Evolutionary conservation across 106 monocot genomes (phyloP).

Genomic region (Phalaenopsis equestris): DNA sequence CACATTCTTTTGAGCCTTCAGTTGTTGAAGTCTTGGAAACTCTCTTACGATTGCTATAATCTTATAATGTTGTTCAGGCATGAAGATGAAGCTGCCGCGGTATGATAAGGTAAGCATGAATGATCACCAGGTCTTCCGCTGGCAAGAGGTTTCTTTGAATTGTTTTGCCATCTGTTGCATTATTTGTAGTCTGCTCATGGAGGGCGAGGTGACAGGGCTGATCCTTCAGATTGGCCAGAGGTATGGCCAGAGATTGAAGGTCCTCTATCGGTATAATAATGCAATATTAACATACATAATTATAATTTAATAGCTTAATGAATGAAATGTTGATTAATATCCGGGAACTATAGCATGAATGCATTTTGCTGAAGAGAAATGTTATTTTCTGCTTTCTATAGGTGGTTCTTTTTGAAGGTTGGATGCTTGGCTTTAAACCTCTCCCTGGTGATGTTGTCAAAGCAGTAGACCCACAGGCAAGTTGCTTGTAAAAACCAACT

Average conservation of each 20-base stretch:
- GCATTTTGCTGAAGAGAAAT: neutral
- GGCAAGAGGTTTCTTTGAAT: constrained; percentile 6
- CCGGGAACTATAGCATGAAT: neutral
- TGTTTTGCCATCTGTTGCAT: constrained; percentile 1
- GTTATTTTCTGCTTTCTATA: constrained; percentile 16
- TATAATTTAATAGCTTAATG: too few species aligned
- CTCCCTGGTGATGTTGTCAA: constrained; percentile 74
- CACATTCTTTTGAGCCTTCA: neutral
- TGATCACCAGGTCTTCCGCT: neutral
- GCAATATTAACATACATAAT: neutral
- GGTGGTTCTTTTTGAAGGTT: constrained; percentile 96
- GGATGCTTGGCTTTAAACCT: constrained; percentile 99
- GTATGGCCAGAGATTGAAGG: constrained; percentile 95
- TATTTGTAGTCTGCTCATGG: constrained; percentile 76
- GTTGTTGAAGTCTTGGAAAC: neutral
- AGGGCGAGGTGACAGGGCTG: constrained; percentile 91
- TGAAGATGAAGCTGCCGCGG: constrained; percentile 83
- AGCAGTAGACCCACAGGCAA: constrained; percentile 88
- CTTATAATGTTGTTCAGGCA: constrained; percentile 36
- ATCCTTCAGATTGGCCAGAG: constrained; percentile 83
- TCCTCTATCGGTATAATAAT: constrained; percentile 47
- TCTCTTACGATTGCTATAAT: neutral
- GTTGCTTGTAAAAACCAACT: neutral
- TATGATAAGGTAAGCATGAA: constrained; percentile 76
- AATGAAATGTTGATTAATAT: too few species aligned